Conservation (phyloP, 495 filamentous ascomycete genomes). For the Neurospora africana region DNA sequence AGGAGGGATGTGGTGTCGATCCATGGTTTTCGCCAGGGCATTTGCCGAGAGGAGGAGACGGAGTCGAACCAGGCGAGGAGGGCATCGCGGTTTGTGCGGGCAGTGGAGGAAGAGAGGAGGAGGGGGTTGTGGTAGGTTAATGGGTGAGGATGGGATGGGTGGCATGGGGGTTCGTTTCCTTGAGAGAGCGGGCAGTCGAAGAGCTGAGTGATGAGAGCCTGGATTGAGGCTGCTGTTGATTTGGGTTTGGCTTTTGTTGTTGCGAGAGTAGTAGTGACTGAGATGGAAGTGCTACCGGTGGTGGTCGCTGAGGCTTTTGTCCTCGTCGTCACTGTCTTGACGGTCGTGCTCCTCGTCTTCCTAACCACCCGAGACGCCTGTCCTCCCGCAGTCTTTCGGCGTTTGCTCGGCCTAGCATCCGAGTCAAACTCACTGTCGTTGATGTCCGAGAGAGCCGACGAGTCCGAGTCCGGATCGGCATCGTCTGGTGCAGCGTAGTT, state of each 20-base stretch:
- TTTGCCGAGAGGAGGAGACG: slow-evolving; percentile 23
- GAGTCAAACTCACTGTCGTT: not conserved
- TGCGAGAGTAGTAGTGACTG: not conserved
- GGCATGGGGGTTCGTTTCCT: not conserved
- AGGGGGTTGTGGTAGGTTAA: slow-evolving; percentile 30
- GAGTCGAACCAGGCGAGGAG: slow-evolving; percentile 33
- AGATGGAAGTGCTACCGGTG: not conserved
- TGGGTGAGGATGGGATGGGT: slow-evolving; percentile 12
- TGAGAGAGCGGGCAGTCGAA: not conserved
- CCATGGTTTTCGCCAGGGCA: slow-evolving; percentile 41
- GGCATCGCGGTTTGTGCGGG: slow-evolving; percentile 11
- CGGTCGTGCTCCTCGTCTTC: not conserved
- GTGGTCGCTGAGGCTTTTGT: not conserved
- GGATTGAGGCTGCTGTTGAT: not conserved
- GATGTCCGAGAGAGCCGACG: not conserved
- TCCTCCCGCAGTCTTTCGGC: not conserved
- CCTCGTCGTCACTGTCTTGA: not conserved
- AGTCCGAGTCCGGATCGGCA: not conserved
- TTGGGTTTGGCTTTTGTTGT: not conserved
- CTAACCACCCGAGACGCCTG: not conserved
- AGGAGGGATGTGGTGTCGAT: slow-evolving; percentile 16
- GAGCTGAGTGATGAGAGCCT: not conserved
- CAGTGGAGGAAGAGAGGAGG: slow-evolving; percentile 22
- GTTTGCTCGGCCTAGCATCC: not conserved
- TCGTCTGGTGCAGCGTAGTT: not conserved